Evolutionary conservation across 805 yeast genomes (phyloP).

Genomic region (Candida ulmi): DNA sequence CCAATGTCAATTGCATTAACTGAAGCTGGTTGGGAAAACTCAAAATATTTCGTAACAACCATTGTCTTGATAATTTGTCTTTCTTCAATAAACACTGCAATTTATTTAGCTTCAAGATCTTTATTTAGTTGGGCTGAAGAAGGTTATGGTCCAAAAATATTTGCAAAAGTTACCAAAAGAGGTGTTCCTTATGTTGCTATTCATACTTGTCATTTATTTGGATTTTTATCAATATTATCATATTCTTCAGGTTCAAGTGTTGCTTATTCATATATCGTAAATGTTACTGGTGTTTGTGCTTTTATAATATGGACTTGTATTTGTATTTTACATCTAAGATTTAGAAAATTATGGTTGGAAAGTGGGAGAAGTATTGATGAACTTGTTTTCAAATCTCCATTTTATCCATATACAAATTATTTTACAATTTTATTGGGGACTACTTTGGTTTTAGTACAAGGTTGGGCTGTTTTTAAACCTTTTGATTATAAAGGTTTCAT

Average conservation of each 20-base stretch:
- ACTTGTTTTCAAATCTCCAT: conserved; percentile 65
- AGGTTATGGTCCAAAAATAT: conserved; percentile 52
- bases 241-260: conserved; percentile 43
- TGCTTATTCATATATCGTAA: conserved; percentile 67
- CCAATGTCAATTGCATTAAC: conserved; percentile 69
- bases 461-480: conserved; percentile 45
- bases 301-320: conserved; percentile 68
- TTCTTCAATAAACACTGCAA: conserved; percentile 65
- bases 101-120: conserved; percentile 65
- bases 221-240: conserved; percentile 56
- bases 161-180: conserved; percentile 43
- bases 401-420: conserved; percentile 36
- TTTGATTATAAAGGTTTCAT: conserved; percentile 43
- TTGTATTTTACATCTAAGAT: conserved; percentile 55
- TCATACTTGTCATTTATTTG: conserved; percentile 49
- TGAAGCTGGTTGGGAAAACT: conserved; percentile 58
- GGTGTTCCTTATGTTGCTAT: conserved; percentile 70
- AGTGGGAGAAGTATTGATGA: conserved; percentile 60
- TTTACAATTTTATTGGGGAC: conserved; percentile 33
- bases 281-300: conserved; percentile 71
- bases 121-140: conserved; percentile 58
- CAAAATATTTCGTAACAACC: conserved; percentile 67
- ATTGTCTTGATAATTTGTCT: conserved; percentile 58
- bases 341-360: conserved; percentile 54
- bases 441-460: conserved; percentile 39